phyloP scores from a whole-genome alignment of 2,329 filamentous ascomycete genomes.

The Verticillium nonalfalfae region DNA sequence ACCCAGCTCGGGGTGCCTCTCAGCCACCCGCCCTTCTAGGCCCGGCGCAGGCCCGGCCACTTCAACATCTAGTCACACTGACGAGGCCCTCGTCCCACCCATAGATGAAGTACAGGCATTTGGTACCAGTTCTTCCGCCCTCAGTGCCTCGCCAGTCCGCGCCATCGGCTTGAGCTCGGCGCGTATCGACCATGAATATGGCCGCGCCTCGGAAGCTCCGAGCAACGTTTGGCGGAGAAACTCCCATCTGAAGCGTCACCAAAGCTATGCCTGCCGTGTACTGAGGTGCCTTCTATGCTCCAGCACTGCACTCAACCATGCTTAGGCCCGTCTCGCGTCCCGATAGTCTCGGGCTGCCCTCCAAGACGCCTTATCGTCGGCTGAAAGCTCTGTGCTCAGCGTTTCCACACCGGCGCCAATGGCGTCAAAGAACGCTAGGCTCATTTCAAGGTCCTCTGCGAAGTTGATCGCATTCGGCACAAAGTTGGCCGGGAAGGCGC shows the following conservation, averaged over 20 bases:
- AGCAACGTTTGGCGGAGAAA: neutral
- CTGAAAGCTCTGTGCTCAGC: slow-evolving; percentile 39
- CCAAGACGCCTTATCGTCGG: slow-evolving; percentile 45
- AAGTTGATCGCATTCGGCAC: slow-evolving; percentile 55
- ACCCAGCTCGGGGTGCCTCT: neutral
- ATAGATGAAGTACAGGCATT: neutral
- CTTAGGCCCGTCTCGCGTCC: slow-evolving; percentile 32
- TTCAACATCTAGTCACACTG: neutral
- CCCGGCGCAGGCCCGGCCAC: neutral
- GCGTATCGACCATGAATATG: neutral
- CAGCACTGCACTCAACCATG: slow-evolving; percentile 9
- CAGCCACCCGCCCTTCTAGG: neutral
- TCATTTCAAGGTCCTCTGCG: slow-evolving; percentile 52
- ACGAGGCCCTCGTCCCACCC: neutral
- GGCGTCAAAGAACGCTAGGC: slow-evolving; percentile 51
- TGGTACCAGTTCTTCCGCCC: neutral
- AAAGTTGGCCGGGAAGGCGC: slow-evolving; percentile 44
- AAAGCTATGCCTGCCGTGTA: neutral
- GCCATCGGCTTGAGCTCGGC: neutral
- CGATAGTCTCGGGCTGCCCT: slow-evolving; percentile 49
- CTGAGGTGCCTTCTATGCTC: slow-evolving; percentile 6
- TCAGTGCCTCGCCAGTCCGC: neutral
- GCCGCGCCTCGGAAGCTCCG: neutral
- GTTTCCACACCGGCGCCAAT: slow-evolving; percentile 51
- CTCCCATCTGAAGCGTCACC: neutral